These are phyloP conservation scores for Ustulina deusta DNA, from an alignment of 2,329 filamentous ascomycete species.

Conservation along the genomic window DNA sequence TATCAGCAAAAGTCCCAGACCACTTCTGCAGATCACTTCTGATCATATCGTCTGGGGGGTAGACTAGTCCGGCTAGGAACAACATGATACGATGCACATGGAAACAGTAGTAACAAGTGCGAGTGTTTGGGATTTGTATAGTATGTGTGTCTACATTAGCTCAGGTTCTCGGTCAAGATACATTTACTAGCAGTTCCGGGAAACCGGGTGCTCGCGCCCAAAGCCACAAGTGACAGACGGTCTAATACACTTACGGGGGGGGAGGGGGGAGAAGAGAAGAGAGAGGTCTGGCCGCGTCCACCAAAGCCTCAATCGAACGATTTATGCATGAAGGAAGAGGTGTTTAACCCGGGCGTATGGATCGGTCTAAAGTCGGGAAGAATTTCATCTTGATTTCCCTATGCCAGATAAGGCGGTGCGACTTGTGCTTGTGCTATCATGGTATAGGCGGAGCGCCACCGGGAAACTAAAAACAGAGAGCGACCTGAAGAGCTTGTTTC, in stretches of 20 bases:
- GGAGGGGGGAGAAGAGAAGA: neutral
- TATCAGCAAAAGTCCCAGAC: neutral
- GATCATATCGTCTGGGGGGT: constrained; percentile 1
- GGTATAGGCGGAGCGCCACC: constrained; percentile 10
- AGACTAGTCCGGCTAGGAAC: neutral
- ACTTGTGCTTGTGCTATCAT: constrained; percentile 2
- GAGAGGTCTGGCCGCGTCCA: constrained; percentile 22
- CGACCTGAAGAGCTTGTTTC: too few species aligned
- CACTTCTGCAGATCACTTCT: neutral
- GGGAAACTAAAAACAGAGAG: neutral
- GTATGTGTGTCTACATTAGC: neutral
- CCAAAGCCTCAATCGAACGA: constrained; percentile 26
- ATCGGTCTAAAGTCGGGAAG: constrained; percentile 1
- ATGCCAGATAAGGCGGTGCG: constrained; percentile 10
- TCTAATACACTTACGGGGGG: constrained; percentile 7
- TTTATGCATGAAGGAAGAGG: constrained; percentile 18
- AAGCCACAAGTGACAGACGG: constrained; percentile 11
- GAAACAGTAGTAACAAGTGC: neutral
- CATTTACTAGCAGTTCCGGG: neutral
- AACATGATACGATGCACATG: neutral
- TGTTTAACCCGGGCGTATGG: constrained; percentile 10
- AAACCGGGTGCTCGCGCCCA: neutral
- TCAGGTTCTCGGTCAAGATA: too few species aligned
- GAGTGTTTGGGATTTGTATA: neutral
- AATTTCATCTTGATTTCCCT: neutral